These are phyloP conservation scores for Fragaria vesca DNA, from an alignment of 306 rosid genomes.

Conservation along the genomic window DNA sequence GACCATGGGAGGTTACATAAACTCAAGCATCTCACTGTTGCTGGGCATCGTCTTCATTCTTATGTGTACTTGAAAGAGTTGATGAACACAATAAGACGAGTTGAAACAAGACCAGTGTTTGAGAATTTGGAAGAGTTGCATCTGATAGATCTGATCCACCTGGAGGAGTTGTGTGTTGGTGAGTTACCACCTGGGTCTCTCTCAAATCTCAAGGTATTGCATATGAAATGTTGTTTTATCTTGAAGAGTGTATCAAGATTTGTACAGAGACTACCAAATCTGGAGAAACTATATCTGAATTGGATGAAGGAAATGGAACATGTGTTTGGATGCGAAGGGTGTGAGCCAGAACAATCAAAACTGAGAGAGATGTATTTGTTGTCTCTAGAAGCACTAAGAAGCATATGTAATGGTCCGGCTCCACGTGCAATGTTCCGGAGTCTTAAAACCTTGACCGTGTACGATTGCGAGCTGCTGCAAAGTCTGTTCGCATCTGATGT, in stretches of 20 bases:
- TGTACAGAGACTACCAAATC: not conserved
- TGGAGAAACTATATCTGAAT: no score
- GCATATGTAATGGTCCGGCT: not conserved
- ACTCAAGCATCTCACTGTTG: not conserved
- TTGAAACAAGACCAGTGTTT: not conserved
- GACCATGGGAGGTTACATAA: not conserved
- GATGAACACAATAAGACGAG: not conserved
- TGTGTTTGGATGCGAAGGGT: no score
- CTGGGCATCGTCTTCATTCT: no score
- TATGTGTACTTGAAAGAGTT: not conserved
- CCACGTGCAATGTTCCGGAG: not conserved
- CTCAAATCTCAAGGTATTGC: not conserved
- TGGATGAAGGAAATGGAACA: fast-evolving
- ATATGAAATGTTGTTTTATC: fast-evolving
- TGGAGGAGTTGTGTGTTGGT: not conserved
- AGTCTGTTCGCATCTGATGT: not conserved
- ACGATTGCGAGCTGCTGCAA: not conserved
- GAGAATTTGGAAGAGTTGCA: not conserved
- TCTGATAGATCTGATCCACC: fast-evolving
- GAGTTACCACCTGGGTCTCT: not conserved
- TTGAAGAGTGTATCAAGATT: not conserved
- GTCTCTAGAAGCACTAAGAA: fast-evolving
- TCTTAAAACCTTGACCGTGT: not conserved
- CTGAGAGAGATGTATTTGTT: not conserved
- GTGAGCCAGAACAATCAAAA: not conserved